Base-by-base conservation (phyloP, 2,329 filamentous ascomycete genomes). In the Furcasterigmium furcatum region DNA sequence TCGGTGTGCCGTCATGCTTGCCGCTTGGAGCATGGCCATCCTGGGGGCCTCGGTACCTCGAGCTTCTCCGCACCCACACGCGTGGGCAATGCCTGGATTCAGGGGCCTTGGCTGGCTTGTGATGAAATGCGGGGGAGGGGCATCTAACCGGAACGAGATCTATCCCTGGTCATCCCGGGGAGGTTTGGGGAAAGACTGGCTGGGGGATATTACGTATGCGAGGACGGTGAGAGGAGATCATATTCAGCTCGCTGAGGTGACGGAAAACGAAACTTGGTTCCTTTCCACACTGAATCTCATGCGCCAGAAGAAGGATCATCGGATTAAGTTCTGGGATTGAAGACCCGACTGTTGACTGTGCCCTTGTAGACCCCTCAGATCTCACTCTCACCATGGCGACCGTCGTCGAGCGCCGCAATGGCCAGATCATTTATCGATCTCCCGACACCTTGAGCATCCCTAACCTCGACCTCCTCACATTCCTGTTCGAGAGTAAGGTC, bases 391-490 rank as follows among this genome's bases (percentile, higher is more conserved):
- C 5, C 3, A 52, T 52, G 50, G 38, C 46, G 14, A 46, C 50
- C 1, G 42, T 52, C 12, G 46, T 52, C 9, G 50, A 52, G 41
- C 47, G 44, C 18, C 46, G 45, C 10, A 43, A 22, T 9, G 41
- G 44, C 38, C 43, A 50, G 30, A 64, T 64, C 54, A 65, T 73
- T 40, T 74, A 72, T 52, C 59, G 59, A 34, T 51, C 66, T 2
- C 56, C 55, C 24, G 52, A 61, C 34, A 48, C 51, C 5, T 43
- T 65, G 9, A 46, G 61, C 2, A 46, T 73, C 4, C 71, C 72
- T 0, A 54, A 60, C 10, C 27, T 73, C 16, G 72, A 76, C 47
- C 43, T 74, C 7, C 57, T 74, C 29, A 71, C 70, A 1, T 52
- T 69, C 24, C 51, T 76, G 1, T 72, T 74, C 27, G 72, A 42